Percentiles rank a stretch among this genome's conserved stretches.
phyloP scores from a whole-genome alignment of 257 asterid genomes.

The Thymus mandschuricus region DNA sequence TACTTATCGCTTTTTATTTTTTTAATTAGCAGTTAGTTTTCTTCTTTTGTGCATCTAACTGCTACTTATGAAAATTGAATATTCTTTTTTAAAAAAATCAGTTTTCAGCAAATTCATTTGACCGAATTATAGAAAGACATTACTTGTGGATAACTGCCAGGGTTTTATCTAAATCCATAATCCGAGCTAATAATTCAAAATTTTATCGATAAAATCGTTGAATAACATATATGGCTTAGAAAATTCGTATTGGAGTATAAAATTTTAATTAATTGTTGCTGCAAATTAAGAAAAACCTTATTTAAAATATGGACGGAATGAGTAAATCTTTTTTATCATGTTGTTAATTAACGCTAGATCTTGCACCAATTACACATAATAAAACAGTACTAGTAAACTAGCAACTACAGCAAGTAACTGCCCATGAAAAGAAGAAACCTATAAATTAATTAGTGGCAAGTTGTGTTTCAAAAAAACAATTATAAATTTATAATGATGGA shows the following conservation, averaged over 20 bases:
- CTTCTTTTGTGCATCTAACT: neutral
- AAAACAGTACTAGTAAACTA: too few species aligned
- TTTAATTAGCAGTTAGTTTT: too few species aligned
- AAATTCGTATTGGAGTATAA: neutral
- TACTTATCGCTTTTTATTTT: neutral
- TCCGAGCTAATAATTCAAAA: constrained; percentile 2
- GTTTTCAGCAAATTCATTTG: constrained; percentile 1
- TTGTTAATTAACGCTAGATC: too few species aligned
- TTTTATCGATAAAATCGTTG: neutral
- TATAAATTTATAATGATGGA: neutral
- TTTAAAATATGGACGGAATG: too few species aligned
- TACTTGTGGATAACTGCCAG: constrained; percentile 1
- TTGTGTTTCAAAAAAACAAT: neutral
- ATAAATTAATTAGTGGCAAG: neutral
- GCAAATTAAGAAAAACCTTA: neutral
- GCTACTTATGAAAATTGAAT: neutral
- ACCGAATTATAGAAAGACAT: neutral
- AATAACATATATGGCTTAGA: neutral
- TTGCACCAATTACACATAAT: too few species aligned
- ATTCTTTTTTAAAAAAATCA: too few species aligned
- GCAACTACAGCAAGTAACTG: neutral
- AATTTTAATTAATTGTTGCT: neutral
- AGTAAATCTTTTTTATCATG: too few species aligned
- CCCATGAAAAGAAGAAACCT: neutral
- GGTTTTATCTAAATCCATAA: too few species aligned